These are phyloP conservation scores for Marvania coccoides DNA, from an alignment of 139 green algal genomes.

Conservation along the genomic window DNA sequence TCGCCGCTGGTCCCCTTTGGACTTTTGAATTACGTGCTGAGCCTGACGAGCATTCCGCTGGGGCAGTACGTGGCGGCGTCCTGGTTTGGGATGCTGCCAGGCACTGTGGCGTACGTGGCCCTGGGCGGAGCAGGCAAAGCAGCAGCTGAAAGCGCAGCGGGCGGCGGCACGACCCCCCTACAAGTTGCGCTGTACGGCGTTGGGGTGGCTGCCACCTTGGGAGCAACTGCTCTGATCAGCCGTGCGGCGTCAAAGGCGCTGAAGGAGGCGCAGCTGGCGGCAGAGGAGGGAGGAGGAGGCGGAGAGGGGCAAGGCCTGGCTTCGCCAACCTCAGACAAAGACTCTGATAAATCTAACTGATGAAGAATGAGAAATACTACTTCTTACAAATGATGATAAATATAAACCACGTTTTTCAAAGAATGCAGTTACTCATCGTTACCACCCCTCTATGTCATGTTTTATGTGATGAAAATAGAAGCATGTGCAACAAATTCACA, in stretches of 20 bases:
- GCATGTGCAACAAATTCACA: no score
- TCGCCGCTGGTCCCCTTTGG: conserved; percentile 66
- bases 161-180: neutral
- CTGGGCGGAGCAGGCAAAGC: conserved; percentile 48
- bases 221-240: conserved; percentile 40
- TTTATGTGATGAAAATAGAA: no score
- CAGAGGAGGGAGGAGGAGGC: neutral
- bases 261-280: conserved; percentile 3
- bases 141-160: conserved; percentile 35
- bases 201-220: conserved; percentile 48
- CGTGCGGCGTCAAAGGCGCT: conserved; percentile 41
- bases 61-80: conserved; percentile 55
- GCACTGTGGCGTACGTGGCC: conserved; percentile 72
- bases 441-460: no score
- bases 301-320: no score
- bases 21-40: conserved; percentile 63
- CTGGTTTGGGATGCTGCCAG: conserved; percentile 76
- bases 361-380: no score
- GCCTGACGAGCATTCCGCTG: conserved; percentile 48
- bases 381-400: no score
- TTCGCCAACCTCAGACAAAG: no score
- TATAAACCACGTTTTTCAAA: no score
- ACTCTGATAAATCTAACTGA: no score
- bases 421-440: no score
- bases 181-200: conserved; percentile 49